Conservation (phyloP, 192 early-diverging fungal genomes). For the Mortierella antarctica region DNA sequence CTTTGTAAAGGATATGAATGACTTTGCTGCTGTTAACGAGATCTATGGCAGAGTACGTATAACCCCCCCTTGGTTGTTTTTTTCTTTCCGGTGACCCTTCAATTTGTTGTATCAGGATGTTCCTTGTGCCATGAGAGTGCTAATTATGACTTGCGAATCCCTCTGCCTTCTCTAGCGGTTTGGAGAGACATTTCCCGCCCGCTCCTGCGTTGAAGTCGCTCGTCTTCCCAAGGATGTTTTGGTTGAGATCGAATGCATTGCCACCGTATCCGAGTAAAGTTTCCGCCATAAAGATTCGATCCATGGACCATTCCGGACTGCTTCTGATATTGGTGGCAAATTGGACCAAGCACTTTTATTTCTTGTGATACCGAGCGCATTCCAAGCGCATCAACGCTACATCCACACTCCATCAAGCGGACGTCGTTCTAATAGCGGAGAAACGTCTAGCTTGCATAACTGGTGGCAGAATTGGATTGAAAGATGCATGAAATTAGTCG, state of each 20-base stretch:
- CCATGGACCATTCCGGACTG: not conserved
- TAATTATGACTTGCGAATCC: not conserved
- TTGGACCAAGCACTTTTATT: not conserved
- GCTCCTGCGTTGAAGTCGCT: slow-evolving; percentile 89
- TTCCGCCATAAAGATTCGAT: not conserved
- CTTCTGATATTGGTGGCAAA: not conserved
- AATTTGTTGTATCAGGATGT: not conserved
- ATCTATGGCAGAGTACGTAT: slow-evolving; percentile 77
- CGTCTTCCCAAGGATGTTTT: slow-evolving; percentile 90
- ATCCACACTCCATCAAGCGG: too few species aligned
- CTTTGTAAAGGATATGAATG: slow-evolving; percentile 92
- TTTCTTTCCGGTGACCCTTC: not conserved
- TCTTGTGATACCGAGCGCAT: not conserved
- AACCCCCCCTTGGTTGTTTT: not conserved
- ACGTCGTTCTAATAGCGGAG: too few species aligned
- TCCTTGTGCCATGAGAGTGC: not conserved
- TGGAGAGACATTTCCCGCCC: slow-evolving; percentile 72
- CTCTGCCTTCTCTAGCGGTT: slow-evolving; percentile 59
- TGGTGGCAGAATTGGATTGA: too few species aligned
- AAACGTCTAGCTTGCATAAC: not conserved
- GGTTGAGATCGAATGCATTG: slow-evolving; percentile 95
- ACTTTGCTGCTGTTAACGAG: slow-evolving; percentile 93
- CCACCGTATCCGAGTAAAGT: slow-evolving; percentile 64
- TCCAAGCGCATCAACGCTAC: too few species aligned
- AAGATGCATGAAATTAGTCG: too few species aligned